phyloP scores from a whole-genome alignment of 305 asterid genomes.

The Solanum hybrid region DNA sequence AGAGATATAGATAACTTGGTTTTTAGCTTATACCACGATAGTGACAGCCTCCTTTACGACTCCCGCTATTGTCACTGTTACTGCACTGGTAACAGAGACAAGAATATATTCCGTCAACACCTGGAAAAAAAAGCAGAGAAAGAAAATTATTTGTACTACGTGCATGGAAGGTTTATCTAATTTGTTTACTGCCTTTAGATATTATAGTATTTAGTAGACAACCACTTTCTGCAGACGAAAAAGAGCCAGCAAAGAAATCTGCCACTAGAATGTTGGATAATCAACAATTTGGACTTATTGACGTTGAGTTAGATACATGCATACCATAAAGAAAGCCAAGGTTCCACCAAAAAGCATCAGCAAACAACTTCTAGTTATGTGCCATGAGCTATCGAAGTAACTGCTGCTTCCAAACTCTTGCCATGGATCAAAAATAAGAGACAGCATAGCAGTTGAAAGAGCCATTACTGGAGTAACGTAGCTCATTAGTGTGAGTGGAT shows the following conservation, averaged over 20 bases:
- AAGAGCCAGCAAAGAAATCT: background rate
- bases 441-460: conserved; percentile 71
- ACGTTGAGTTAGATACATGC: background rate
- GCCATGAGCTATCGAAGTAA: conserved; percentile 88
- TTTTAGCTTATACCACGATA: conserved; percentile 51
- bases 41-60: conserved; percentile 99
- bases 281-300: background rate
- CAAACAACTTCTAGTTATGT: conserved; percentile 67
- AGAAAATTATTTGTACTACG: background rate
- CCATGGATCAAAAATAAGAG: conserved; percentile 92
- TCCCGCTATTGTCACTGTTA: conserved; percentile 96
- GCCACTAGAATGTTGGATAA: background rate
- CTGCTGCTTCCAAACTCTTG: conserved; percentile 47
- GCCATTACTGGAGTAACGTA: conserved; percentile 96
- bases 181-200: background rate
- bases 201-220: background rate
- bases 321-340: conserved; percentile 96
- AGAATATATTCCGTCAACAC: conserved; percentile 92
- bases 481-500: conserved; percentile 97
- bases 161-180: background rate
- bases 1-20: background rate
- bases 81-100: conserved; percentile 93
- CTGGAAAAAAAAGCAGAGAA: conserved; percentile 31
- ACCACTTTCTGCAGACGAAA: background rate
- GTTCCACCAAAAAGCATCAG: conserved; percentile 97